Base-by-base conservation (phyloP, 2,329 filamentous ascomycete genomes). In the Colletotrichum tropicicola region DNA sequence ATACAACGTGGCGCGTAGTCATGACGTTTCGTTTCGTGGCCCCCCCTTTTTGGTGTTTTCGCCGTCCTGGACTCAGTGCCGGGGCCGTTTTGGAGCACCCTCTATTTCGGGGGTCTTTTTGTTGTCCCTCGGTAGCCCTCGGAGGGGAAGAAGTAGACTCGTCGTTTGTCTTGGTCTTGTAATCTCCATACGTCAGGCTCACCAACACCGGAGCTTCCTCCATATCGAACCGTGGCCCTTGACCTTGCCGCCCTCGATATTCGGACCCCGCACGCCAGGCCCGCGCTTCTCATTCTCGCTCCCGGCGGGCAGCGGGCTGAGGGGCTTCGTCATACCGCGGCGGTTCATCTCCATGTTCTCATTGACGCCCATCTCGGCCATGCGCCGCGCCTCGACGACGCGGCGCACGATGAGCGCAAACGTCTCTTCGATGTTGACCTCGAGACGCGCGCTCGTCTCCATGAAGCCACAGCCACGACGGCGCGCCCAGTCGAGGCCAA, bases 351-450 rank as follows among this genome's bases (percentile, higher is more conserved):
- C 78, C 59, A 77, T 75, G 59, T 77, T 77, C 61, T 81, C 80
- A 56, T 79, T 69, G 17, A 78, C 74, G 65, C 82, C 85, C 73
- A 79, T 77, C 70, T 83, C 83, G 4, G 85, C 85, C 45, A 83
- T 75, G 13, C 79, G 76, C 19, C 87, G 76, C n/a, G 80, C 80
- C 80, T 90, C 87, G 48, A 87, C 82, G 53, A 91, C 88, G 54
- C 88, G 82, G 25, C 87, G 82, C 44, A 90, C 85, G 64, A 90
- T 87, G 39, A 90, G 83, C 35, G 91, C 92, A 83, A 96, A 96
- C 0, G 92, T 95, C 85, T 96, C 92, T 77, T 96, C 92, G 67
- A 96, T 93, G 75, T 96, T 96, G 69, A 96, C 92, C 82, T 93
- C 92, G 71, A 94, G 87, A 58, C 92, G 82, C 5, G 92, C 92